Percentiles rank a stretch among this genome's conserved stretches.
phyloP scores from a whole-genome alignment of 2,329 filamentous ascomycete species.

The Hortaea werneckii region DNA sequence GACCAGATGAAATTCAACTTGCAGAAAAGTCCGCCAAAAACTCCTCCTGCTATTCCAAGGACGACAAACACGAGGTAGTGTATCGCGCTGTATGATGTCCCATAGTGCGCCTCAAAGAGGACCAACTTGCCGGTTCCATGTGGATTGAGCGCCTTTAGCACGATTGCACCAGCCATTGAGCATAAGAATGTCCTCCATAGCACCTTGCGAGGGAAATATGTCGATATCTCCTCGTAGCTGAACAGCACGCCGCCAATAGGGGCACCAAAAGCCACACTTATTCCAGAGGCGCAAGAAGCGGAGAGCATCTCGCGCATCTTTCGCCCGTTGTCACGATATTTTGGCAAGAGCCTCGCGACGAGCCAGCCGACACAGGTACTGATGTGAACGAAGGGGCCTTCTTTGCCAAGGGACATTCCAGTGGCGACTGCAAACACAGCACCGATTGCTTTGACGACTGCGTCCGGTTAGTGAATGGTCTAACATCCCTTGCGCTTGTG shows the following conservation, averaged over 20 bases:
- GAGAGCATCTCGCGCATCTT: slow-evolving; percentile 51
- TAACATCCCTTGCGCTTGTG: too few species aligned
- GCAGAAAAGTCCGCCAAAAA: slow-evolving; percentile 51
- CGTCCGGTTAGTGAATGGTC: not conserved
- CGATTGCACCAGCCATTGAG: slow-evolving; percentile 45
- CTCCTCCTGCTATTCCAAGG: slow-evolving; percentile 46
- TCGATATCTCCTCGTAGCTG: slow-evolving; percentile 51
- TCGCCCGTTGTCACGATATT: slow-evolving; percentile 47
- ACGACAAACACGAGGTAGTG: slow-evolving; percentile 50
- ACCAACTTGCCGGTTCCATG: slow-evolving; percentile 51
- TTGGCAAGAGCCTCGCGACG: slow-evolving; percentile 42
- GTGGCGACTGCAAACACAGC: slow-evolving; percentile 49
- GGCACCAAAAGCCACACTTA: slow-evolving; percentile 52
- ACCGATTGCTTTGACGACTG: slow-evolving; percentile 46
- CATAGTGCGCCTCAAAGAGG: slow-evolving; percentile 51
- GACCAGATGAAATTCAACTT: slow-evolving; percentile 49
- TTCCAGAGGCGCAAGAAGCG: slow-evolving; percentile 46
- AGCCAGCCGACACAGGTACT: slow-evolving; percentile 48
- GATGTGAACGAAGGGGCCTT: slow-evolving; percentile 54
- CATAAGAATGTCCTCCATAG: slow-evolving; percentile 52
- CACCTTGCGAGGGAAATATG: slow-evolving; percentile 50
- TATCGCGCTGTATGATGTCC: slow-evolving; percentile 42
- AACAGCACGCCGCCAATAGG: slow-evolving; percentile 54
- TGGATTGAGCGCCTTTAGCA: slow-evolving; percentile 48
- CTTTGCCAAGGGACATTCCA: slow-evolving; percentile 52